Evolutionary conservation across 257 asterid species (phyloP).

Genomic region (Nicotiana benthamiana): DNA sequence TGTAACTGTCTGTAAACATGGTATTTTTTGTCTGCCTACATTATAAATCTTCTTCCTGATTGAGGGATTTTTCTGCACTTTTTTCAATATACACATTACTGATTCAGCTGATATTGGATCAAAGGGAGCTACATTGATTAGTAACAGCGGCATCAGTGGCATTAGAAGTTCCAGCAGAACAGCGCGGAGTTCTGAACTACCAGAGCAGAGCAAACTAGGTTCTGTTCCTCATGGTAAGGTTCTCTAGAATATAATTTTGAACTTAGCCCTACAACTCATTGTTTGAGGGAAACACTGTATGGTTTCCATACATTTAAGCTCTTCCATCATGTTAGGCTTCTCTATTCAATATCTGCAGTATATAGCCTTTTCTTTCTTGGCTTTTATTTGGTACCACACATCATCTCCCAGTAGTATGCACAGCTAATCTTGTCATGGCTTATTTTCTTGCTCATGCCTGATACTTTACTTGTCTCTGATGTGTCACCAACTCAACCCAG

Average conservation of each 20-base stretch:
- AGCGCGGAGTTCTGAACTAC: conserved; percentile 30
- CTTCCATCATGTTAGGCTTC: not conserved
- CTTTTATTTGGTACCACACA: not conserved
- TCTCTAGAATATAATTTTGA: not conserved
- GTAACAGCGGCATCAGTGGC: conserved; percentile 43
- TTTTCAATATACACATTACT: conserved; percentile 33
- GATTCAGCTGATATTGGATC: conserved; percentile 78
- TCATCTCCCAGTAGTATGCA: not conserved
- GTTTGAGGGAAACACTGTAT: not conserved
- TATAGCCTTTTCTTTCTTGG: not conserved
- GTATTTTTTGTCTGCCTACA: not conserved
- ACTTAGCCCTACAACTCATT: not conserved
- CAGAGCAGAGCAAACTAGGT: conserved; percentile 41
- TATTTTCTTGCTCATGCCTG: not conserved
- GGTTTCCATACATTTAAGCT: not conserved
- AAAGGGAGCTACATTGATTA: conserved; percentile 40
- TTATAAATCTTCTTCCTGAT: not conserved
- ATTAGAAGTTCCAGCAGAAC: conserved; percentile 41
- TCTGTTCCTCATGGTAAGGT: conserved; percentile 48
- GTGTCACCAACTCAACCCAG: not conserved
- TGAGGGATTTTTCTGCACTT: conserved; percentile 22
- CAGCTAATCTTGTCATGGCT: not conserved
- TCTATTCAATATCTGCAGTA: not conserved
- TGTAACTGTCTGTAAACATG: not conserved
- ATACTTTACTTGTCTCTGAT: not conserved